Evolutionary conservation across 208 protist genomes (phyloP).

Genomic region (Trichomonas vaginalis): DNA sequence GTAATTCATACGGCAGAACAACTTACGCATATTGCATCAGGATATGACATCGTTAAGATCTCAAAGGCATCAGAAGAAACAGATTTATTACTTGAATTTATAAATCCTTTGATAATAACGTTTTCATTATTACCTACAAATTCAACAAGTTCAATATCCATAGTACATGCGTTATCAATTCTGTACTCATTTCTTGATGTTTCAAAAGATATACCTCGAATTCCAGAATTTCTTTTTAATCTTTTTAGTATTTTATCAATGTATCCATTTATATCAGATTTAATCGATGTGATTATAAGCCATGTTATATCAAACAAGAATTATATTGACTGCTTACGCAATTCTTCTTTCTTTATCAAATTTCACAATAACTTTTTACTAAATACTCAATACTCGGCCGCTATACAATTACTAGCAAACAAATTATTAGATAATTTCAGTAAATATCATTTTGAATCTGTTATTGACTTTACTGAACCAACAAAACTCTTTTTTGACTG

Average conservation of each 20-base stretch:
- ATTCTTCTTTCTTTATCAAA: background rate
- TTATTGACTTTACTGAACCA: background rate
- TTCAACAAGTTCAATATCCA: background rate
- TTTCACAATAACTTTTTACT: background rate
- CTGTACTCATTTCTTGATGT: background rate
- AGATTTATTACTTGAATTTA: background rate
- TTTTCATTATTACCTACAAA: background rate
- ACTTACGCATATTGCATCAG: background rate
- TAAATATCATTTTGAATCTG: background rate
- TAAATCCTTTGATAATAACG: background rate
- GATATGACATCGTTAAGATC: background rate
- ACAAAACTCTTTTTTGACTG: background rate
- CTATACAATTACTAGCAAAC: background rate
- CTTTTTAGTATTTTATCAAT: background rate
- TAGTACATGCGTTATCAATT: background rate
- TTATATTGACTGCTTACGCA: background rate
- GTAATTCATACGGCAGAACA: background rate
- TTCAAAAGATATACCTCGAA: background rate
- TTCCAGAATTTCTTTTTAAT: background rate
- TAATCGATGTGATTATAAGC: background rate
- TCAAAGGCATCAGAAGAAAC: background rate
- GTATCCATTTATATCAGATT: background rate
- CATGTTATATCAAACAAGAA: background rate
- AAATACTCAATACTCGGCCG: background rate
- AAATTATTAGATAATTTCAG: background rate